Evolutionary conservation across 805 yeast genomes (phyloP).

Genomic region (Suhomyces xylopsoci): DNA sequence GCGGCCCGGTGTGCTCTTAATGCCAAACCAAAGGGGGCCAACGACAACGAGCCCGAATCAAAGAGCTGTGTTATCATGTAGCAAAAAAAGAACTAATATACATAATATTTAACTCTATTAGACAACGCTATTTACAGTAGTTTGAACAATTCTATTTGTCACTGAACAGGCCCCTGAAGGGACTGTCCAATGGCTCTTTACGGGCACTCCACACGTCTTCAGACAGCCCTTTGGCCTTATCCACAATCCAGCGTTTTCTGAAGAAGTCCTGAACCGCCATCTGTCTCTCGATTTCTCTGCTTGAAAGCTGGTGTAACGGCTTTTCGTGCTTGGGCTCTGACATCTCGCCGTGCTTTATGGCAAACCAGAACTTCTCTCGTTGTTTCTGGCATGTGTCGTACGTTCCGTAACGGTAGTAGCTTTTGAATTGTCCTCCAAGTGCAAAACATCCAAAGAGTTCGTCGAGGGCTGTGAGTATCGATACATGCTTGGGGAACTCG

Average conservation of each 20-base stretch:
- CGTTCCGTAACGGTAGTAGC: slow-evolving; percentile 81
- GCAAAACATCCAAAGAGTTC: slow-evolving; percentile 85
- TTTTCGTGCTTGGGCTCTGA: slow-evolving; percentile 19
- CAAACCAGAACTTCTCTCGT: slow-evolving; percentile 75
- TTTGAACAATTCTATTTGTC: no score
- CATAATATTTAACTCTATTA: neutral
- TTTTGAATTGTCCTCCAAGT: slow-evolving; percentile 82
- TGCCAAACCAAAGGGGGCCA: slow-evolving; percentile 78
- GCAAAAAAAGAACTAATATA: slow-evolving; percentile 2
- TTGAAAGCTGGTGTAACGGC: slow-evolving; percentile 30
- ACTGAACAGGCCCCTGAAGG: slow-evolving; percentile 6
- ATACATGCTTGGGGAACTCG: slow-evolving; percentile 32
- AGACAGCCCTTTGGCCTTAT: slow-evolving; percentile 65
- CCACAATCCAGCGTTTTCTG: slow-evolving; percentile 58
- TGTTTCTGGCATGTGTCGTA: slow-evolving; percentile 68
- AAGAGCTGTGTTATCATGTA: slow-evolving; percentile 41
- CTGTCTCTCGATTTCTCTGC: slow-evolving; percentile 49
- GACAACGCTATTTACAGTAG: no score
- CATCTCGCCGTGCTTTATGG: slow-evolving; percentile 53
- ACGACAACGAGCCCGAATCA: slow-evolving; percentile 43
- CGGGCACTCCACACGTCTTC: slow-evolving; percentile 77
- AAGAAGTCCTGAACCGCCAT: slow-evolving; percentile 64
- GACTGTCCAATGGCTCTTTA: slow-evolving; percentile 22
- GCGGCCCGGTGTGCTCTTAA: slow-evolving; percentile 96
- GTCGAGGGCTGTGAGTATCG: slow-evolving; percentile 72